Percentiles rank a stretch among this genome's conserved stretches.
Evolutionary conservation across 192 early-diverging fungal species (phyloP).

Genomic region (Rhizoclosmatium globosum): DNA sequence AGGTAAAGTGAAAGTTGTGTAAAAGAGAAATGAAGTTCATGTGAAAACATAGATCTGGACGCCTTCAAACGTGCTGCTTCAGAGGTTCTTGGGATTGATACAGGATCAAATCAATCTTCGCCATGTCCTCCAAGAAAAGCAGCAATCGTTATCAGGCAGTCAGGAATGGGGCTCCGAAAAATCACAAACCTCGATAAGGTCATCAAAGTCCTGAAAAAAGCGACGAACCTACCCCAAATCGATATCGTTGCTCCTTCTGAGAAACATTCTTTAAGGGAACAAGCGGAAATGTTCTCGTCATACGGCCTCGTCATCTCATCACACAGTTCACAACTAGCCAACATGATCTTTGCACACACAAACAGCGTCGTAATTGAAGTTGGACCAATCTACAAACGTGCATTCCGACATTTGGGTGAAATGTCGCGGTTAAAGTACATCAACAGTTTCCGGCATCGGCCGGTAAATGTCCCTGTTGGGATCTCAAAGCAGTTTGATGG

Average conservation of each 20-base stretch:
- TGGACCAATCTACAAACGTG: conserved; percentile 6
- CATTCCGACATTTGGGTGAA: conserved; percentile 13
- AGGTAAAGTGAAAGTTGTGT: neutral
- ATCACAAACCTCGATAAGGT: neutral
- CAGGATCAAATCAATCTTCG: neutral
- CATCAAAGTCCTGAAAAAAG: neutral
- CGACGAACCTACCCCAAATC: neutral
- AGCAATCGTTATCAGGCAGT: neutral
- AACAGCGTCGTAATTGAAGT: conserved; percentile 14
- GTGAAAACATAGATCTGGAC: neutral
- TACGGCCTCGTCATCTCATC: neutral
- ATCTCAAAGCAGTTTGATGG: neutral
- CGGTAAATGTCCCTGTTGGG: neutral
- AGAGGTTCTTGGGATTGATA: neutral
- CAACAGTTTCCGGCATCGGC: conserved; percentile 1
- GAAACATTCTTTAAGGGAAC: neutral
- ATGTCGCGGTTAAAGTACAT: neutral
- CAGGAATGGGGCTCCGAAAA: conserved; percentile 3
- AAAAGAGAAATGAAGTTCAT: neutral
- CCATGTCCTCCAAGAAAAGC: conserved; percentile 3
- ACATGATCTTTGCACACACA: conserved; percentile 13
- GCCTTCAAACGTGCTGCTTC: neutral
- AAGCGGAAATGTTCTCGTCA: neutral
- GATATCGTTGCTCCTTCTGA: conserved; percentile 3
- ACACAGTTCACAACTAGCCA: conserved; percentile 9